Percentiles rank a stretch among this genome's conserved stretches.
These are phyloP conservation scores for Pythium guiyangense DNA, from an alignment of 352 stramenopile genomes.

Conservation along the genomic window DNA sequence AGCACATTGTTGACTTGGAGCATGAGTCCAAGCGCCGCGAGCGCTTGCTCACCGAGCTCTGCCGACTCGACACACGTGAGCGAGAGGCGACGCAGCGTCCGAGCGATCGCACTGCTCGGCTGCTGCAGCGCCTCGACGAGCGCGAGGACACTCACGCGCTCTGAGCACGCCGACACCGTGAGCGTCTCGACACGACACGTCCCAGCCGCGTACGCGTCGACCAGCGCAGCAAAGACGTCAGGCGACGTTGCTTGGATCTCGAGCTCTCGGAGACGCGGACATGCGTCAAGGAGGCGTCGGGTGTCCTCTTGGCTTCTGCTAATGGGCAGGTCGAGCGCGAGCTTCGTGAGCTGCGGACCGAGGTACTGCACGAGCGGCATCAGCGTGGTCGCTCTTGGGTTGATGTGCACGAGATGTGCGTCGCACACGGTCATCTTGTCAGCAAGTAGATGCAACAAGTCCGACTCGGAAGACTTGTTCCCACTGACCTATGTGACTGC, in stretches of 20 bases:
- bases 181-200: neutral
- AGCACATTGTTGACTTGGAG: constrained; percentile 5
- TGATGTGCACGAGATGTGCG: no score
- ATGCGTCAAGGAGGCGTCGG: neutral
- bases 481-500: no score
- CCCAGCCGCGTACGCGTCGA: neutral
- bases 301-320: neutral
- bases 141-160: neutral
- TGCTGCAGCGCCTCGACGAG: no score
- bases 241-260: neutral
- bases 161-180: neutral
- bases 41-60: neutral
- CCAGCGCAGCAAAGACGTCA: neutral
- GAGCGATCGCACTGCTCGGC: neutral
- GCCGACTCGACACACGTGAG: neutral
- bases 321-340: neutral
- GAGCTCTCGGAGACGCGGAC: neutral
- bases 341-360: neutral
- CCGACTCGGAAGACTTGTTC: no score
- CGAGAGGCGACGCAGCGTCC: neutral
- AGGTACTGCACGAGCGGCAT: neutral
- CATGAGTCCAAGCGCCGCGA: neutral
- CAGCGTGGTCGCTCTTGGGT: neutral
- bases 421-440: no score
- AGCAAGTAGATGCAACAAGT: no score